A percentile compares a stretch with the other conserved stretches of the same genome.
Evolutionary conservation across 2,329 filamentous ascomycete species (phyloP).

Genomic region (Neoscytalidium dimidiatum): DNA sequence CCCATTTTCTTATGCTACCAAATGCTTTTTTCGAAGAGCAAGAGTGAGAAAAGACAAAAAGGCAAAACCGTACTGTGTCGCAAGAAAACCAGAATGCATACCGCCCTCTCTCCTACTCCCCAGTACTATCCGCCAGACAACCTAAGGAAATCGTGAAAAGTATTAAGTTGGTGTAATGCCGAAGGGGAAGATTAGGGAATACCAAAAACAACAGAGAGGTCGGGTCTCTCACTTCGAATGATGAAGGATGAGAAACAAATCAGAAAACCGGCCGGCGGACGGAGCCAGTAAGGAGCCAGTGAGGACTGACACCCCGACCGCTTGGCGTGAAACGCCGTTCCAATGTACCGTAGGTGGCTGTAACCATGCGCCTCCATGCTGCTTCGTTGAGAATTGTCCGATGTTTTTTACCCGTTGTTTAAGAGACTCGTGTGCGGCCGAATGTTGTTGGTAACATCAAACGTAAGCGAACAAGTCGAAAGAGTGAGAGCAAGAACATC

Average conservation of each 20-base stretch:
- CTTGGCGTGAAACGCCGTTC: background rate
- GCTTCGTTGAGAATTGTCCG: too few species aligned
- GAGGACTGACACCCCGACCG: too few species aligned
- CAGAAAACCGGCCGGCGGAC: background rate
- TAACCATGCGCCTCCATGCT: background rate
- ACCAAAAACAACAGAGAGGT: background rate
- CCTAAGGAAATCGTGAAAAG: background rate
- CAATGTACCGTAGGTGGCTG: background rate
- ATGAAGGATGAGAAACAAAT: background rate
- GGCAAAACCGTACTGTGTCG: background rate
- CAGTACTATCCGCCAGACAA: background rate
- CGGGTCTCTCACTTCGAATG: background rate
- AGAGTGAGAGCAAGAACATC: background rate
- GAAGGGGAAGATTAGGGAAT: background rate
- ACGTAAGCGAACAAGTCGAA: background rate
- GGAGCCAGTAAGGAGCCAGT: background rate
- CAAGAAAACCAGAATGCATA: background rate
- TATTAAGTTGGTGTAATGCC: background rate
- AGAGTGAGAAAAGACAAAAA: background rate
- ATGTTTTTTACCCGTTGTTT: background rate
- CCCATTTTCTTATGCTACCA: background rate
- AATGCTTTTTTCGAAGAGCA: background rate
- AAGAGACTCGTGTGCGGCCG: background rate
- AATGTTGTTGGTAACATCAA: background rate
- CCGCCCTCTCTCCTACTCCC: background rate